Base-by-base conservation (phyloP, 768 basidiomycete genomes). In the Hypsizygus marmoreus region DNA sequence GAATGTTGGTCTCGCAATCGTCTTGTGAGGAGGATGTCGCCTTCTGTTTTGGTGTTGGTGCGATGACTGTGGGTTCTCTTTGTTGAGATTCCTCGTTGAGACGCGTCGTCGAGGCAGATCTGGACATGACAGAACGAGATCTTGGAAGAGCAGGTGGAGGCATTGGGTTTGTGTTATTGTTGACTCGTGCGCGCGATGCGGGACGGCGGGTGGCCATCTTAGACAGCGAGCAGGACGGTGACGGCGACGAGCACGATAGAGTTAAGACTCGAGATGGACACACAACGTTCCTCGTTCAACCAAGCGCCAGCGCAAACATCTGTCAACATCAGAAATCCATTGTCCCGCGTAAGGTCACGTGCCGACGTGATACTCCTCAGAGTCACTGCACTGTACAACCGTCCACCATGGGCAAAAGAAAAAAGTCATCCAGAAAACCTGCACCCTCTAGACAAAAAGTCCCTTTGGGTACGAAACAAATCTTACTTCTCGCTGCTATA, bases 371-470 rank as follows among this genome's bases (percentile, higher is more conserved):
- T 38, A 43, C 26, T 38, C 17, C 17, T n/a, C 32, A 12, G 4
- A 33, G 19, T 37, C 35, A 28, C 30, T n/a, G 19, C n/a, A 14
- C 20, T 49, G 40, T 46, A n/a, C 35, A 25, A 33, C 26, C 32
- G 37, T 50, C 55, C 42, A 59, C 54, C 47, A 93, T 93, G 91
- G 91, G 91, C 49, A 93, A 93, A 68, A 84, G 91, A 55, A 93
- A 93, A 70, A 93, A 93, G 66, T 89, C 91, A 0, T 83, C 90
- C 14, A 80, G 87, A 61, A 91, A 91, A 55, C 88, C 90, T 6
- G 79, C 76, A 26, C 80, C 80, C 34, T 68, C 86, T 5, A 76
- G 81, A 53, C 80, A 75, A 55, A 83, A 80, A 61, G 82, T 82
- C 2, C 85, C 89, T 4, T 74, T 93, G 11, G 91, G 91, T 91